These are phyloP conservation scores for Penicillium sp. DNA, from an alignment of 2,329 filamentous ascomycete species.

Conservation along the genomic window DNA sequence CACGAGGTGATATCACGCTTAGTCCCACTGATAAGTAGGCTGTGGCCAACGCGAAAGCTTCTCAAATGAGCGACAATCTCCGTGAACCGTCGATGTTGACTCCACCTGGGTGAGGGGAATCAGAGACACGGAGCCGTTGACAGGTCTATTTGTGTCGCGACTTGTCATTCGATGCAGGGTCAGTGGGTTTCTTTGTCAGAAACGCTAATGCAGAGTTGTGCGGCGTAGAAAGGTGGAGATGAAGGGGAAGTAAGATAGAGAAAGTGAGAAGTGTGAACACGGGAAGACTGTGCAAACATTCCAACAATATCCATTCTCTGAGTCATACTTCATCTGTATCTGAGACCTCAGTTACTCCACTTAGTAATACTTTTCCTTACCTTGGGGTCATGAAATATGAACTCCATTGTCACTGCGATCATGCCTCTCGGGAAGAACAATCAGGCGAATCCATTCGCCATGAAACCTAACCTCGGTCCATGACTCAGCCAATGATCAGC, in stretches of 20 bases:
- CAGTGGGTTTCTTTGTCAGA: conserved; percentile 14
- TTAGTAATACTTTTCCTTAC: neutral
- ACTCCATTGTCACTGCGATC: neutral
- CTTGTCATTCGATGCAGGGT: conserved; percentile 11
- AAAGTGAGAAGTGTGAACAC: neutral
- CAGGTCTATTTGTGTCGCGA: conserved; percentile 13
- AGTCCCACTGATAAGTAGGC: conserved; percentile 9
- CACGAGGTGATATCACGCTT: conserved; percentile 9
- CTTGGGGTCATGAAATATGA: neutral
- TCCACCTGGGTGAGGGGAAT: conserved; percentile 4
- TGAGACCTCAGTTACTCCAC: neutral
- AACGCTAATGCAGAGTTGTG: conserved; percentile 9
- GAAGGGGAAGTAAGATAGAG: neutral
- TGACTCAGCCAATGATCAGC: conserved; percentile 3
- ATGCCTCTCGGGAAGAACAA: conserved; percentile 6
- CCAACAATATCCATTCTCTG: neutral
- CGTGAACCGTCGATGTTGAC: conserved; percentile 8
- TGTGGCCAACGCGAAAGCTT: conserved; percentile 2
- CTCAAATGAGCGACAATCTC: conserved; percentile 8
- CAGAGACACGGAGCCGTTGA: conserved; percentile 18
- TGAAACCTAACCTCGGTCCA: neutral
- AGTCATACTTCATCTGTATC: too few relatives aligned
- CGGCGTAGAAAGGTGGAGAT: conserved; percentile 5
- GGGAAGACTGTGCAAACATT: neutral
- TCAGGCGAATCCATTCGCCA: conserved; percentile 12